Evolutionary conservation across 2,329 filamentous ascomycete genomes (phyloP), one percentile per base, ranked within the genome.

Genomic region (Lecanicillium sp.): DNA sequence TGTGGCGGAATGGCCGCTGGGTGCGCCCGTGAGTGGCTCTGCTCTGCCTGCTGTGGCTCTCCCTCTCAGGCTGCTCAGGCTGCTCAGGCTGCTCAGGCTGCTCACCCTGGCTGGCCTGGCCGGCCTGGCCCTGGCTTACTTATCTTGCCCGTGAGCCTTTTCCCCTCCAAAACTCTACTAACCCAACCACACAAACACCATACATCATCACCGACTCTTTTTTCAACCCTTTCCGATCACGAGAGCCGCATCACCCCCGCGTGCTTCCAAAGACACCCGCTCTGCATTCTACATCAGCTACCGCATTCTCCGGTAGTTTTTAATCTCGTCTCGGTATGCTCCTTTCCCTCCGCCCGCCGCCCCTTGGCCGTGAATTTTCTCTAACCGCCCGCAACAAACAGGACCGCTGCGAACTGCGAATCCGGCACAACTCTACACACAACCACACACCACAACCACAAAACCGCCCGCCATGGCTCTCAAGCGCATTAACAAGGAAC

Each of bases 401-500:
- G 48, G 35, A 32, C 19, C 41, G 38, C 21, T 7, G 19, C 35
- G 12, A 38, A 8, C 6, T 35, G 33, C 40, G 47, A 49, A 39
- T 26, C 37, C 46, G 15, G 38, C 46, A 37, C 48, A 20, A 20
- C 20, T 40, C 5, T 21, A 40, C 11, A 21, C 48, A 39, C 10
- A 44, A 30, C 21, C 33, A 48, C 40, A 33, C 27, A 29, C 27
- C 27, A 29, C 27, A 29, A 8, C 43, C 49, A 58, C 56, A 59
- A 52, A 59, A 49, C 46, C 56, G 59, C 59, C 65, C 67, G 67
- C 63, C 64, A 93, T 93, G 87, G 87, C 87, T 72, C 81, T 93
- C 63, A 93, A 93, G 85, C 84, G 87, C 72, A 93, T 93, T 73
- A 91, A 91, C 81, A 93, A 90, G 84, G 87, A 93, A 74, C 82